A percentile compares a stretch with the other conserved stretches of the same genome.
phyloP scores from a whole-genome alignment of 345 rosid species.

The Toxicodendron radicans region DNA sequence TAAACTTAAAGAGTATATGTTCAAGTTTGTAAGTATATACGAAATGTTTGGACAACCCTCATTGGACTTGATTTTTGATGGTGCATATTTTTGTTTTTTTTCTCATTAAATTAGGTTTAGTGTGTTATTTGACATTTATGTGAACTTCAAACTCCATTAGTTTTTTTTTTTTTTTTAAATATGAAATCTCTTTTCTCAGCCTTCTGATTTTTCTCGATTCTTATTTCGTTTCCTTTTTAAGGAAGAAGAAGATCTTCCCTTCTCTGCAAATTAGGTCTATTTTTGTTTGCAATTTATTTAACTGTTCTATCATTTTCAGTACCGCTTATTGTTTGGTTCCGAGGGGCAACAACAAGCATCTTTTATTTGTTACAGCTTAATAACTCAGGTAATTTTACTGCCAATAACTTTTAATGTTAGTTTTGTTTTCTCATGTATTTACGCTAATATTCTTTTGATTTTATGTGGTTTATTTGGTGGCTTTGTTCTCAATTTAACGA shows the following conservation, averaged over 20 bases:
- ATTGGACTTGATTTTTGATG: neutral
- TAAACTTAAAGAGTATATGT: neutral
- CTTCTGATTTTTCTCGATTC: conserved; percentile 20
- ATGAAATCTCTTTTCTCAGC: neutral
- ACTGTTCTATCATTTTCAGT: neutral
- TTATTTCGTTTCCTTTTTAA: conserved; percentile 18
- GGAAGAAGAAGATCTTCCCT: neutral
- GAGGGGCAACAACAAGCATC: conserved; percentile 18
- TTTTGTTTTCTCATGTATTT: neutral
- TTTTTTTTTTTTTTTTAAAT: no score
- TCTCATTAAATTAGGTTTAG: neutral
- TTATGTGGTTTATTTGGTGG: no score
- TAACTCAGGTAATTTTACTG: conserved; percentile 25
- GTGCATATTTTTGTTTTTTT: no score
- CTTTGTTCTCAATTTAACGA: no score
- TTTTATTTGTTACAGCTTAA: conserved; percentile 4
- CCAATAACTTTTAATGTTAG: conserved; percentile 9
- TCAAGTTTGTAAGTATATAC: neutral
- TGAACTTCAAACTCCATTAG: no score
- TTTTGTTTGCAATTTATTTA: neutral
- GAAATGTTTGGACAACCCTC: neutral
- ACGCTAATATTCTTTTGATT: no score
- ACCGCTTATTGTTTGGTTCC: conserved; percentile 18
- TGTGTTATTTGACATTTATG: neutral
- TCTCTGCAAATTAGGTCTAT: neutral